Base-by-base conservation (phyloP, 1,139 yeast genomes). In the Kodamaea plutei region DNA sequence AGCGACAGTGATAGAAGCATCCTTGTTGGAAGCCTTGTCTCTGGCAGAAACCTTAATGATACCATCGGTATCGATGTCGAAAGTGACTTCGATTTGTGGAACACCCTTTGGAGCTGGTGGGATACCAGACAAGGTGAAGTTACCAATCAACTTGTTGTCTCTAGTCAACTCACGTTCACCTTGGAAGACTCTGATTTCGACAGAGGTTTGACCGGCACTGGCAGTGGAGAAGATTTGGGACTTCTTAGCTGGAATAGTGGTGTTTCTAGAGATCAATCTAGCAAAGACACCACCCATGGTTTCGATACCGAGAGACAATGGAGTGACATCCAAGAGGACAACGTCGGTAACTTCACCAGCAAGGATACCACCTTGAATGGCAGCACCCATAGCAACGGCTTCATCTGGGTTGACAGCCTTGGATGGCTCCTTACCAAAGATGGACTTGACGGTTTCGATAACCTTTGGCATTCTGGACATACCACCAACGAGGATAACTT, bases 401-500 rank as follows among this genome's bases (percentile, higher is more conserved):
- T 91, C 98, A 66, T 91, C 98, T 54, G 99, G 99, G 84, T 91
- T 93, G 59, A 91, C 97, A 48, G 96, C 89, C 79, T 91, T 93
- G 48, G 95, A 85, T 57, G 98, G 96, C 58, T 91, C 96, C 67
- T 79, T 85, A 61, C 93, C 93, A 66, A 91, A 91, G 53, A 91
- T 73, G 45, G 76, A 64, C 73, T 88, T 89, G 61, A 91, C 98
- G 53, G 97, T 89, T 62, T 88, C 96, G 45, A 87, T 74, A 59
- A 91, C 97, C 82, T 91, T 93, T 69, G 99, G 99, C 98, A 91
- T 91, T 76, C 99, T 87, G 43, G 97, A 84, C 98, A 89, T 91
- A 81, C 99, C 99, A 78, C 99, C 99, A 50, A 91, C 99, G 48
- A 91, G 76, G 58, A 91, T 83, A 51, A 91, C 97, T 69, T 91